Conservation (phyloP, 768 basidiomycete species). For the Termitomyces sp. region DNA sequence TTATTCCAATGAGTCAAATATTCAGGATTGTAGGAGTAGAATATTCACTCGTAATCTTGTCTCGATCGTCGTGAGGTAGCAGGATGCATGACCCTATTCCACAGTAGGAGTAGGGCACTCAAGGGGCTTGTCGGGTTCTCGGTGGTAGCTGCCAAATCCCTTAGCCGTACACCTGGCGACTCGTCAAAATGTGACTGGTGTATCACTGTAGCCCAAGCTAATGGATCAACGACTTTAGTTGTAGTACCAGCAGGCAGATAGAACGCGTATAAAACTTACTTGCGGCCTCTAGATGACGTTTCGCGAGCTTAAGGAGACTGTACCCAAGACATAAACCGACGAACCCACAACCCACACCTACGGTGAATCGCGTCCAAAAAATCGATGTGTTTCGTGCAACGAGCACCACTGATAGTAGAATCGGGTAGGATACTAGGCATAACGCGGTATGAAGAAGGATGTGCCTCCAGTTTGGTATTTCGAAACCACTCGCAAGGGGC, state of each 20-base stretch:
- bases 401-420: conserved; percentile 26
- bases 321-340: conserved; percentile 28
- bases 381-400: conserved; percentile 26
- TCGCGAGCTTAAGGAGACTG: conserved; percentile 26
- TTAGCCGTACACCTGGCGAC: conserved; percentile 30
- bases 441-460: conserved; percentile 27
- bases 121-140: conserved; percentile 25
- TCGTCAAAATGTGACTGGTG: conserved; percentile 31
- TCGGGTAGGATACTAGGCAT: conserved; percentile 31
- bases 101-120: conserved; percentile 29
- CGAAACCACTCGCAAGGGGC: conserved; percentile 27
- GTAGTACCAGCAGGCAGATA: neutral
- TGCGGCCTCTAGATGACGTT: conserved; percentile 31
- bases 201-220: conserved; percentile 43
- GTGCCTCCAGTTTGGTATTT: conserved; percentile 29
- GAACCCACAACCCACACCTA: conserved; percentile 30
- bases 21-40: neutral
- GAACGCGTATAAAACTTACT: conserved; percentile 22
- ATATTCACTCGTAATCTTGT: conserved; percentile 33
- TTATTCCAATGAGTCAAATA: neutral
- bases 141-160: conserved; percentile 31
- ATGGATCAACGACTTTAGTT: neutral
- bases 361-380: conserved; percentile 38
- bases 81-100: conserved; percentile 28
- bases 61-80: conserved; percentile 30